A percentile compares a stretch with the other conserved stretches of the same genome.
Conservation (phyloP, 345 rosid species). For the Gossypium turneri region DNA sequence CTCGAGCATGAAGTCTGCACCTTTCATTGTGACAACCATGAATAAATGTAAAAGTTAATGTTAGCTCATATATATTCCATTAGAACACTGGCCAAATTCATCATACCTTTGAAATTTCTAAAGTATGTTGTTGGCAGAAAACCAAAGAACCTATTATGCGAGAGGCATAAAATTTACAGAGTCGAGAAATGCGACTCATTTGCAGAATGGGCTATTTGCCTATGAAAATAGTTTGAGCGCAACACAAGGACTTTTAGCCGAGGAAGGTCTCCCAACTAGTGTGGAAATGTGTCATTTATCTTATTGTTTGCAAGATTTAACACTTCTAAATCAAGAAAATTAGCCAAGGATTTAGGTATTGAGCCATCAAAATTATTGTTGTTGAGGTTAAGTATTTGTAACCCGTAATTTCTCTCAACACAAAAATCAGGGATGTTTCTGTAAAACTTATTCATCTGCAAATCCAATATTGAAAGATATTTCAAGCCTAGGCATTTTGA, state of each 20-base stretch:
- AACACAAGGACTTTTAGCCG: background rate
- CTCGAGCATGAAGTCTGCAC: background rate
- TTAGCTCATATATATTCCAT: background rate
- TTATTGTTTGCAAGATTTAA: conserved; percentile 16
- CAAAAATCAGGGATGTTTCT: conserved; percentile 15
- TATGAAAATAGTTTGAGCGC: background rate
- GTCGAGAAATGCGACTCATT: background rate
- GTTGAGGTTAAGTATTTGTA: background rate
- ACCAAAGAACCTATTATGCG: background rate
- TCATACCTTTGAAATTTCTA: background rate
- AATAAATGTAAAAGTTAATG: no score
- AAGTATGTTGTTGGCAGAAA: background rate
- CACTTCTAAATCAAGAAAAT: background rate
- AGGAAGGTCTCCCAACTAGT: background rate
- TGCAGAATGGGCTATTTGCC: background rate
- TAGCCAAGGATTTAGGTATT: conserved; percentile 10
- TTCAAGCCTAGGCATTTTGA: background rate
- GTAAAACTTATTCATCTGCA: conserved; percentile 19
- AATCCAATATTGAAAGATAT: background rate
- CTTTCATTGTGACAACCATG: background rate
- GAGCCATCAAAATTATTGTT: conserved; percentile 5
- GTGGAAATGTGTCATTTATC: conserved; percentile 2
- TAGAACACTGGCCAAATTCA: background rate
- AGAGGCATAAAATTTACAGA: background rate
- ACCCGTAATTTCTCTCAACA: background rate